Percentiles rank a stretch among this genome's conserved stretches.
Conservation (phyloP, 371 early-diverging fungal species). For the Mucor lusitanicus region DNA sequence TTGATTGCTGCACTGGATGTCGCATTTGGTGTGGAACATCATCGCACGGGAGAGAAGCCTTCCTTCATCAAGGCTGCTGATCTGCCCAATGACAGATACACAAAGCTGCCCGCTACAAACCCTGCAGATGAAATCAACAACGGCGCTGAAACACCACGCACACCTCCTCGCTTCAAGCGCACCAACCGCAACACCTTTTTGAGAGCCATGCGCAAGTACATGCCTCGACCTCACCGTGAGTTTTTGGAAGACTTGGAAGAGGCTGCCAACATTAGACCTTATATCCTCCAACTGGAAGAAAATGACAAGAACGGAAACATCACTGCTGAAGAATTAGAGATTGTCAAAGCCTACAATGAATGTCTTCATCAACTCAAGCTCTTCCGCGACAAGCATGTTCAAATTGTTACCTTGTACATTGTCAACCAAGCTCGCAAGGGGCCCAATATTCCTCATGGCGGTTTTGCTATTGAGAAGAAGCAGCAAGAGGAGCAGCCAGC, state of each 20-base stretch:
- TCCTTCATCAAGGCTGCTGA: constrained; percentile 19
- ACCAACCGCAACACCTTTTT: constrained; percentile 65
- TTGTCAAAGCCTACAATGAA: constrained; percentile 71
- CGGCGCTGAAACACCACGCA: constrained; percentile 18
- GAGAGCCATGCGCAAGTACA: constrained; percentile 91
- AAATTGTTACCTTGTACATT: constrained; percentile 91
- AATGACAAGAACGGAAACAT: constrained; percentile 13
- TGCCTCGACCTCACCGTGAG: constrained; percentile 86
- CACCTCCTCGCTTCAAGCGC: constrained; percentile 49
- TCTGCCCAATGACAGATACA: constrained; percentile 34
- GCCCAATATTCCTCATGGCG: constrained; percentile 65
- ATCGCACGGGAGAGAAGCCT: constrained; percentile 68
- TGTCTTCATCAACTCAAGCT: constrained; percentile 79
- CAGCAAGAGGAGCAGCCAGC: constrained; percentile 6
- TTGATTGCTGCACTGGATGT: constrained; percentile 92
- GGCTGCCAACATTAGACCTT: constrained; percentile 61
- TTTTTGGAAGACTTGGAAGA: constrained; percentile 83
- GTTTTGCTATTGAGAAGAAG: constrained; percentile 46
- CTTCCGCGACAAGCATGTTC: constrained; percentile 92
- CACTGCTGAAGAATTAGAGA: constrained; percentile 20
- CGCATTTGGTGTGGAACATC: constrained; percentile 89
- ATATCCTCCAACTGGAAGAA: constrained; percentile 45
- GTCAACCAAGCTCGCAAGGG: constrained; percentile 85
- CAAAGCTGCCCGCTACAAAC: constrained; percentile 36
- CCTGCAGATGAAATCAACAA: constrained; percentile 40